phyloP scores from a whole-genome alignment of 495 filamentous ascomycete genomes.

The Aspergillus heteromorphus region DNA sequence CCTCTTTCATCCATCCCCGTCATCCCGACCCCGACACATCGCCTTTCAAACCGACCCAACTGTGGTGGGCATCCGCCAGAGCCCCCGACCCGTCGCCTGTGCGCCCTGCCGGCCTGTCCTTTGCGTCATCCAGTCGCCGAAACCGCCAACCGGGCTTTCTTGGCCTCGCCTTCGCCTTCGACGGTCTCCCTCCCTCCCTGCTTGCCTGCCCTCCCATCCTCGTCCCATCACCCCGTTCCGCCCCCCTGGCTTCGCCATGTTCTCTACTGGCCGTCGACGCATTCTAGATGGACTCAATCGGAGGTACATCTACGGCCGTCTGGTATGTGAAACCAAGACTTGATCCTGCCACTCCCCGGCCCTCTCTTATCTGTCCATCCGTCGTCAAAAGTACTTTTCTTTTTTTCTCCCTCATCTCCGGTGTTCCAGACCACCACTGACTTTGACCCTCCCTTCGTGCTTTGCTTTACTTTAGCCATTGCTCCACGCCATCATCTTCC shows the following conservation, averaged over 20 bases:
- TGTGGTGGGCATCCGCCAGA: not conserved
- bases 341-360: slow-evolving; percentile 1
- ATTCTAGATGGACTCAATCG: slow-evolving; percentile 64
- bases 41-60: not conserved
- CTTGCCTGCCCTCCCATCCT: slow-evolving; percentile 5
- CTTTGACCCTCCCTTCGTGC: not conserved
- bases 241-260: slow-evolving; percentile 28
- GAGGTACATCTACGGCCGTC: slow-evolving; percentile 72
- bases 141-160: slow-evolving; percentile 19
- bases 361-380: slow-evolving; percentile 2
- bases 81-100: not conserved
- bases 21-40: not conserved
- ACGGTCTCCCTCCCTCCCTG: slow-evolving; percentile 5
- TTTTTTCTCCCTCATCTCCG: slow-evolving; percentile 3
- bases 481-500: slow-evolving; percentile 75
- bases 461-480: slow-evolving; percentile 65
- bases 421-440: slow-evolving; percentile 1
- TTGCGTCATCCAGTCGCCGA: slow-evolving; percentile 42
- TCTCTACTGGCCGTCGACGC: slow-evolving; percentile 48
- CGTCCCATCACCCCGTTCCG: not conserved
- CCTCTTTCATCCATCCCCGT: not conserved
- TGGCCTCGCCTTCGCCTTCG: slow-evolving; percentile 18
- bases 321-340: slow-evolving; percentile 52
- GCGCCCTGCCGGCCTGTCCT: slow-evolving; percentile 7
- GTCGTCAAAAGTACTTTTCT: not conserved